phyloP scores from a whole-genome alignment of 495 filamentous ascomycete species.

The Tuber umbilicatum region DNA sequence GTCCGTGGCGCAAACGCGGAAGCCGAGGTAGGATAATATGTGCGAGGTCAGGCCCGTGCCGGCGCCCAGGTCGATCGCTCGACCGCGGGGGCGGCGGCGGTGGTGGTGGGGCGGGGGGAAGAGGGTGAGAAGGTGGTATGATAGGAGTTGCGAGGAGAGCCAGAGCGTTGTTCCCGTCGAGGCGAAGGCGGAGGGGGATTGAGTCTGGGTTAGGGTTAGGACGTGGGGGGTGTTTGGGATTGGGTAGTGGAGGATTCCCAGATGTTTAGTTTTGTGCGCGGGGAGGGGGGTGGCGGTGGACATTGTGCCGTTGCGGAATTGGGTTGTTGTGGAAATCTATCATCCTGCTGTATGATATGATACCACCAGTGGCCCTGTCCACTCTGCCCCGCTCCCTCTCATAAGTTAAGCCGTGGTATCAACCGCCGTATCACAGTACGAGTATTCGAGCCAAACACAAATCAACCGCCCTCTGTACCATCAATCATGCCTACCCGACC shows the following conservation, averaged over 20 bases:
- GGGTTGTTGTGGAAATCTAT: too few species aligned
- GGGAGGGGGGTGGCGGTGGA: conserved; percentile 27
- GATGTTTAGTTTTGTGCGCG: conserved; percentile 24
- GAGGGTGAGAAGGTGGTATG: conserved; percentile 27
- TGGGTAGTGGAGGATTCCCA: conserved; percentile 21
- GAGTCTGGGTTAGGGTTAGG: conserved; percentile 18
- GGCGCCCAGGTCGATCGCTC: conserved; percentile 37
- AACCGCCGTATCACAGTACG: too few species aligned
- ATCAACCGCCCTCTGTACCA: too few species aligned
- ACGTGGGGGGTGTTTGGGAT: conserved; percentile 18
- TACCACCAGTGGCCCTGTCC: too few species aligned
- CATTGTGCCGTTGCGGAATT: not conserved
- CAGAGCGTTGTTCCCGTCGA: conserved; percentile 36
- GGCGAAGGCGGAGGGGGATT: not conserved
- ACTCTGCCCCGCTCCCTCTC: too few species aligned
- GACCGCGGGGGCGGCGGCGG: not conserved
- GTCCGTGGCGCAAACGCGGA: conserved; percentile 38
- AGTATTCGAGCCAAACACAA: too few species aligned
- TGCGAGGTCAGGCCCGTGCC: conserved; percentile 35
- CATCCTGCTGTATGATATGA: too few species aligned
- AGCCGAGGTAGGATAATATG: conserved; percentile 33
- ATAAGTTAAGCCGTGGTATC: too few species aligned
- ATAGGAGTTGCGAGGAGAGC: conserved; percentile 31
- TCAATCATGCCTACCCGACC: too few species aligned
- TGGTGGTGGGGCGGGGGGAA: not conserved